phyloP scores from a whole-genome alignment of 768 basidiomycete genomes.

The Xerocomellus intermedius region DNA sequence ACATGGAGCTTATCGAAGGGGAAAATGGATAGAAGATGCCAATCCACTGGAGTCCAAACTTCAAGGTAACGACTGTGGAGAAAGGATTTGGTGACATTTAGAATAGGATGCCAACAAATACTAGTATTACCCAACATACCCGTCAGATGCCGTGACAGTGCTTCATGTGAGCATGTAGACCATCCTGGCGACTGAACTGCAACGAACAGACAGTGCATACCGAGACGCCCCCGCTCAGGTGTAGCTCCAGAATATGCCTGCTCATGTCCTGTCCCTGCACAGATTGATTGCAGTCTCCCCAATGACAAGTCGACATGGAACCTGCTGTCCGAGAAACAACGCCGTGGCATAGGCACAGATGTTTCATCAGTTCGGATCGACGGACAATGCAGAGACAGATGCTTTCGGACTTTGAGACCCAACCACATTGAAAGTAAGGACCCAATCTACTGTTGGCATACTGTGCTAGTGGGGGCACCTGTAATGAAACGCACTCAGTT shows the following conservation, averaged over 20 bases:
- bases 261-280: accelerated
- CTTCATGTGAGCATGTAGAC: neutral
- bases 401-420: neutral
- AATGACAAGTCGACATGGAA: neutral
- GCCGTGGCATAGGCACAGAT: neutral
- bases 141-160: too few relatives aligned
- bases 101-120: neutral
- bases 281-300: neutral
- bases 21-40: too few relatives aligned
- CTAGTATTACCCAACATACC: neutral
- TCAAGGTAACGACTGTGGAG: too few relatives aligned
- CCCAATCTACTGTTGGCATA: neutral
- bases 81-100: neutral
- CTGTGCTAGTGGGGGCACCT: neutral
- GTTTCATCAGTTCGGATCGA: neutral
- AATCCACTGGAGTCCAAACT: too few relatives aligned
- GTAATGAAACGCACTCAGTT: neutral
- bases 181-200: neutral
- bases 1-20: too few relatives aligned
- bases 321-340: neutral
- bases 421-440: neutral
- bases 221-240: neutral
- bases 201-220: neutral
- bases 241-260: neutral
- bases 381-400: neutral